Conservation (phyloP, 2,329 filamentous ascomycete genomes). For the Penicillium sp. region DNA sequence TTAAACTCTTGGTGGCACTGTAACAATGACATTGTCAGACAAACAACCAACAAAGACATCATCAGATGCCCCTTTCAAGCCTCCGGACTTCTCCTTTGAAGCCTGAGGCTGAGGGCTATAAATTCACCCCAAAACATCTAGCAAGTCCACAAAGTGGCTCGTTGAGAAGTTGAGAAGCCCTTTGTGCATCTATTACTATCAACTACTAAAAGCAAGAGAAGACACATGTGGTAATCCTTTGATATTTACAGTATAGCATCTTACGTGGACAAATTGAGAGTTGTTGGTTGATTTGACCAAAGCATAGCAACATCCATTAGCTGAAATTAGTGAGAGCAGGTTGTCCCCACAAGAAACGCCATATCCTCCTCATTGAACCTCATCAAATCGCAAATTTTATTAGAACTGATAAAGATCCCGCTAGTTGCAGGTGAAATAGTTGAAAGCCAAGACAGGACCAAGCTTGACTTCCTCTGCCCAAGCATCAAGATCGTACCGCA, state of each 20-base stretch:
- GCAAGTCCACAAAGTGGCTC: neutral
- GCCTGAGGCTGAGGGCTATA: neutral
- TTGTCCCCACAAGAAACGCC: neutral
- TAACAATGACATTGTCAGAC: neutral
- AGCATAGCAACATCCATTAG: neutral
- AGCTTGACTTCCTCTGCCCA: slow-evolving; percentile 39
- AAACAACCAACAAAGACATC: neutral
- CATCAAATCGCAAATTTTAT: neutral
- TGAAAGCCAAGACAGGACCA: slow-evolving; percentile 35
- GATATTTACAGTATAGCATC: neutral
- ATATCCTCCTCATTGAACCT: neutral
- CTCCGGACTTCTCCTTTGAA: neutral
- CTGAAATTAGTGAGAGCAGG: neutral
- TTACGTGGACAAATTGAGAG: neutral
- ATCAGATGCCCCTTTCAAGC: neutral
- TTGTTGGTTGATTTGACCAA: neutral
- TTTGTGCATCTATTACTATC: neutral
- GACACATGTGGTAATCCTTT: neutral
- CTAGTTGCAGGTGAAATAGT: slow-evolving; percentile 38
- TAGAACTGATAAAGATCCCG: neutral
- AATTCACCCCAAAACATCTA: neutral
- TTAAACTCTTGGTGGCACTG: neutral
- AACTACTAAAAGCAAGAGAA: neutral
- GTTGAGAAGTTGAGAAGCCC: no score
- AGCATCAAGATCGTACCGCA: slow-evolving; percentile 45